Base-by-base conservation (phyloP, 1,284 basidiomycete genomes). In the Tylopilus sp. region DNA sequence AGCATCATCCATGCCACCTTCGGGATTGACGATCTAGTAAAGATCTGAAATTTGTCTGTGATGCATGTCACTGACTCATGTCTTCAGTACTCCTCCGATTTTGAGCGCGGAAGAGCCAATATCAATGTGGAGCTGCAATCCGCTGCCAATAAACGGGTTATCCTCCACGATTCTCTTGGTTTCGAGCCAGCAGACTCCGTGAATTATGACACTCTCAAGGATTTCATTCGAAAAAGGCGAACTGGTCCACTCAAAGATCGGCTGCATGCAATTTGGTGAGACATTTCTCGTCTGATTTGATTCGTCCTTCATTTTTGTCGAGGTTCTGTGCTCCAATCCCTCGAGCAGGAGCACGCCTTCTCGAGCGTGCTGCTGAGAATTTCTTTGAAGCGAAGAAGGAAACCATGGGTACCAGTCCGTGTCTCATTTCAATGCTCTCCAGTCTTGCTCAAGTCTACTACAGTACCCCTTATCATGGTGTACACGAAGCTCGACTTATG, bases 281-380 rank as follows among this genome's bases (percentile, higher is more conserved):
- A 9, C 3, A 24, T 24, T 24, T 24, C 6, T 24, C 21, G 6
- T 24, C 3, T 24, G 21, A 24, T 24, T 3, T 6, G 21, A 24
- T 24, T 6, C 21, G 6, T 24, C 3, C 21, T 24, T 24, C 6
- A 24, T 6, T 20, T 3, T 17, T 14, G 3, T 12, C n/a, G 3
- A 51, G 50, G 45, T 51, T 51, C 21, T 51, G 50, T n/a, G n/a
- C 48, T 12, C 17, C 39, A 15, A 14, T 21, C 24, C 49, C 45
- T 18, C 29, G n/a, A 3, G 37, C 44, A 4, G 38, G 38, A 6
- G 49, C 12, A 2, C 33, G 38, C 7, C 21, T 24, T 3, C 39
- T 47, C 2, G 49, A 50, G n/a, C 26, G 10, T n/a, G 38, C 38
- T 26, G 33, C 45, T 8, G 46, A 42, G 33, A 29, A 50, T n/a